Evolutionary conservation across 163 green algal species (phyloP), one percentile per base, ranked within the genome.

Genomic region (Volvox carteri): DNA sequence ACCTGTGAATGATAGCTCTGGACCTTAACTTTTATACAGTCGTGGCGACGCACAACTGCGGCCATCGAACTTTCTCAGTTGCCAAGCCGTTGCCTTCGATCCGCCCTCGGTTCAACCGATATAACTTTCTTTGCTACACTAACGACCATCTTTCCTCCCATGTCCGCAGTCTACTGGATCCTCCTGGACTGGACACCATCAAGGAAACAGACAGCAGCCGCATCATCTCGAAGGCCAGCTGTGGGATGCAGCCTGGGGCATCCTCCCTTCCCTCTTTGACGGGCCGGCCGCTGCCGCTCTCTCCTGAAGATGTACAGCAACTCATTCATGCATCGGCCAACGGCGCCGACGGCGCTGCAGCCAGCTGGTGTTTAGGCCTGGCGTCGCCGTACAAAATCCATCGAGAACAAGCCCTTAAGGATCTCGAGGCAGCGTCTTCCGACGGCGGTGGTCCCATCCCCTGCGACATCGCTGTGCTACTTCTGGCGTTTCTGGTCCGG

Each of bases 311-410:
- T 14, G 75, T 83, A 25, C 25, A 33, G 28, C 46, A 83, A 5
- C 48, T 83, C 37, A 42, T 83, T 21, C 39, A 54, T 14, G 33
- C 19, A 23, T 39, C 70, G 33, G 70, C 70, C 11, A 41, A 19
- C 39, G 39, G 18, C 18, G 70, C 39, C 42, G 70, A 54, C 39
- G 65, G 65, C 35, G 33, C 33, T 35, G 33, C 33, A 25, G 30
- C 65, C 9, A 46, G 37, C 52, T 70, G 58, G 62, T 78, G 42
- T 0, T 25, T 80, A 33, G 67, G 67, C 19, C 50, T 88, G 35
- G 50, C 67, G 14, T 88, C 68, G 44, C 81, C 68, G 4, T 80
- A 80, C 48, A 5, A 56, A 21, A 25, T 23, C 23, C 67, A 88
- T 5, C 67, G 50, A 39, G 16, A 25, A 19, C 35, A 12, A 7